Conservation (phyloP, 805 yeast species). For the Cyberlindnera americana region DNA sequence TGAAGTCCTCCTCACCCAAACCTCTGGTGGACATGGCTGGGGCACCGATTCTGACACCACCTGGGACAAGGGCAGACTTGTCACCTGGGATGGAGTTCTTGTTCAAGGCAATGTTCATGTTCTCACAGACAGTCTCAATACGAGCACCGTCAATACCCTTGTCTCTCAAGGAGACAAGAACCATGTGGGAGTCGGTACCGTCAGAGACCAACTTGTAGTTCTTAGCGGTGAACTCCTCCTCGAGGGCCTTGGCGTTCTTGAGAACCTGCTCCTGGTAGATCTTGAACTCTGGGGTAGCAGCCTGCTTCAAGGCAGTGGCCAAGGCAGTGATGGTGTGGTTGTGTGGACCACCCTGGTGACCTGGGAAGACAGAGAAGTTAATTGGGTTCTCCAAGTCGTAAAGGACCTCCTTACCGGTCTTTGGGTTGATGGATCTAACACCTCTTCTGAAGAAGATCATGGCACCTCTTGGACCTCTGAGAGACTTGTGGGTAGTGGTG, state of each 20-base stretch:
- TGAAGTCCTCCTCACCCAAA: conserved; percentile 82
- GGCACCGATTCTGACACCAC: conserved; percentile 95
- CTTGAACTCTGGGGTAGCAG: conserved; percentile 82
- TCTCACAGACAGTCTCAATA: conserved; percentile 85
- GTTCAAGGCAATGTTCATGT: conserved; percentile 89
- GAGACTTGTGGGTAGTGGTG: conserved; percentile 95
- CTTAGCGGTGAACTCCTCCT: conserved; percentile 54
- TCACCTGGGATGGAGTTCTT: conserved; percentile 97
- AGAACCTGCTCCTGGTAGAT: conserved; percentile 82
- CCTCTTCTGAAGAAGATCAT: conserved; percentile 98
- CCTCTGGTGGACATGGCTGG: conserved; percentile 99
- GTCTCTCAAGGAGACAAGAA: conserved; percentile 77
- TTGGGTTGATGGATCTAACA: conserved; percentile 64
- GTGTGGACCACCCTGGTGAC: conserved; percentile 99
- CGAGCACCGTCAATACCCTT: conserved; percentile 90
- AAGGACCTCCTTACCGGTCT: conserved; percentile 78
- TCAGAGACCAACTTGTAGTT: conserved; percentile 80
- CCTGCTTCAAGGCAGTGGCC: conserved; percentile 93
- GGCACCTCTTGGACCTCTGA: conserved; percentile 99
- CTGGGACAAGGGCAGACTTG: conserved; percentile 91
- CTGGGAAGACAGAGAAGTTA: conserved; percentile 98
- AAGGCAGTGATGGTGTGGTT: conserved; percentile 96
- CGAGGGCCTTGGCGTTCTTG: conserved; percentile 76
- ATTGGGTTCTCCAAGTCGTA: conserved; percentile 89
- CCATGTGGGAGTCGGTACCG: conserved; percentile 95